Evolutionary conservation across 352 stramenopile species (phyloP).

Genomic region (Globisporangium perplexum): DNA sequence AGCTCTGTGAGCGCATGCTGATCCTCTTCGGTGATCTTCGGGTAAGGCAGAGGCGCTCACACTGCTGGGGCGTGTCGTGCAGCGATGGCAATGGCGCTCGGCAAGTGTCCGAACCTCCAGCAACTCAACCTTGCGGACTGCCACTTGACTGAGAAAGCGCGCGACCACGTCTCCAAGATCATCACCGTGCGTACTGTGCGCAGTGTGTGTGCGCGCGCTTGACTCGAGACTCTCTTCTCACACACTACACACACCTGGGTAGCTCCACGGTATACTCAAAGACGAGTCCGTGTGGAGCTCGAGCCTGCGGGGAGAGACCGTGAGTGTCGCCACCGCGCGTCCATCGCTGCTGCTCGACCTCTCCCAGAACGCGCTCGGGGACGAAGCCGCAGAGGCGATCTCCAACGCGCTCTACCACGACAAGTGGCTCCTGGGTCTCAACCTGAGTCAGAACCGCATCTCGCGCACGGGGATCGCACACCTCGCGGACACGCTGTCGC

Average conservation of each 20-base stretch:
- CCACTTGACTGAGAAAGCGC: slow-evolving; percentile 42
- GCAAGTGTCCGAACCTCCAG: slow-evolving; percentile 30
- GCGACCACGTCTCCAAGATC: slow-evolving; percentile 49
- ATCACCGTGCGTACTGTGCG: slow-evolving; percentile 23
- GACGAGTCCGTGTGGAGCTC: slow-evolving; percentile 55
- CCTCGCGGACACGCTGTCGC: slow-evolving; percentile 30
- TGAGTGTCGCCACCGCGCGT: neutral
- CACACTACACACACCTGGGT: too few species aligned
- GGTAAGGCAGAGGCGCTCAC: too few species aligned
- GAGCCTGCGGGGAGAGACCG: slow-evolving; percentile 31
- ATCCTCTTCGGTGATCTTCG: neutral
- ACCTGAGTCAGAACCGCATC: slow-evolving; percentile 38
- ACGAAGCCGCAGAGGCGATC: slow-evolving; percentile 29
- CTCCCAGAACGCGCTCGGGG: slow-evolving; percentile 37
- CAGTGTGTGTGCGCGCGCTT: neutral
- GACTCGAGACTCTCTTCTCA: too few species aligned
- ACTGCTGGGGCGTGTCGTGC: neutral
- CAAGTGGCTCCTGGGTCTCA: slow-evolving; percentile 59
- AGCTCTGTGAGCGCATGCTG: neutral
- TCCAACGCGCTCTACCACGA: slow-evolving; percentile 52
- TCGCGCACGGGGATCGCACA: slow-evolving; percentile 20
- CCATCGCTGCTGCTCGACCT: slow-evolving; percentile 39
- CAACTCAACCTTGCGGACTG: slow-evolving; percentile 40
- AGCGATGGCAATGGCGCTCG: slow-evolving; percentile 35
- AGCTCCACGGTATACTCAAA: slow-evolving; percentile 48